phyloP scores from a whole-genome alignment of 352 stramenopile species.

The Elongisporangium senticosum region DNA sequence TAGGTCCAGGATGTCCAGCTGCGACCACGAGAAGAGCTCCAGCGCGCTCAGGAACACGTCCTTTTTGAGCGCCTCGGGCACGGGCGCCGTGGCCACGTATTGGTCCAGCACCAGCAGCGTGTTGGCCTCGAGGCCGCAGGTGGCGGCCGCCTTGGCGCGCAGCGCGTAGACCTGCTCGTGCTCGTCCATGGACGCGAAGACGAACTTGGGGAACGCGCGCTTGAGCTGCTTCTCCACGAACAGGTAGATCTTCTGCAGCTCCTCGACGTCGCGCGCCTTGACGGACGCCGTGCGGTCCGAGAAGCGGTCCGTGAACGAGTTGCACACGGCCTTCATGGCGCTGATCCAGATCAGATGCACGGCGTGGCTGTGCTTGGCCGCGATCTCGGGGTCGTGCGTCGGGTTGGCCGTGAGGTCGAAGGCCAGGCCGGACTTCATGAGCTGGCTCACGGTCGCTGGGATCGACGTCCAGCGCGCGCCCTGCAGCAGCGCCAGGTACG shows the following conservation, averaged over 20 bases:
- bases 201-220: constrained; percentile 46
- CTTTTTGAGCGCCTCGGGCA: constrained; percentile 14
- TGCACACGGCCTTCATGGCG: constrained; percentile 51
- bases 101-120: constrained; percentile 54
- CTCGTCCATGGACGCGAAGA: constrained; percentile 29
- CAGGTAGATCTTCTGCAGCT: constrained; percentile 49
- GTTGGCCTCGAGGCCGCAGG: constrained; percentile 33
- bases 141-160: constrained; percentile 55
- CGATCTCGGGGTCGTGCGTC: constrained; percentile 1
- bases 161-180: constrained; percentile 53
- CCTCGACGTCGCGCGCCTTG: constrained; percentile 28
- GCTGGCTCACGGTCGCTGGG: constrained; percentile 48
- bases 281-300: constrained; percentile 35
- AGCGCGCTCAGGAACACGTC: constrained; percentile 37
- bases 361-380: constrained; percentile 21
- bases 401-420: constrained; percentile 16
- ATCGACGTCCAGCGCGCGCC: constrained; percentile 66
- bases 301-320: constrained; percentile 60
- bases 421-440: constrained; percentile 44
- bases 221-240: constrained; percentile 57
- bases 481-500: constrained; percentile 53
- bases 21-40: constrained; percentile 51
- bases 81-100: constrained; percentile 33
- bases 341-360: constrained; percentile 47
- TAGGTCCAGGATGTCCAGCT: constrained; percentile 47